Evolutionary conservation across 202 grass and related monocot species (phyloP).

Genomic region (Saccharum hybrid): DNA sequence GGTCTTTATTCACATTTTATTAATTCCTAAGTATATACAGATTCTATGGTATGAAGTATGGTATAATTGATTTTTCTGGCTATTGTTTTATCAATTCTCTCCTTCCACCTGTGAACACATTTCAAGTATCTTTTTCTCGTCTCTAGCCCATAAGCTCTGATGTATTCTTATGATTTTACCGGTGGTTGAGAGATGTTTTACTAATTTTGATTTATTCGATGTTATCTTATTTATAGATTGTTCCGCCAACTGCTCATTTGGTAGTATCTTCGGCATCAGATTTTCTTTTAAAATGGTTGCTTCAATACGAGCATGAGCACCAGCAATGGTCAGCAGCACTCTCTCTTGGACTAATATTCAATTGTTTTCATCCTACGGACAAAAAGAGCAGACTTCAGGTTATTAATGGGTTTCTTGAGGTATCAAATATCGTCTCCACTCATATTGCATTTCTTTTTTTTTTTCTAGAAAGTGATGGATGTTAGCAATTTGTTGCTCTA

Average conservation of each 20-base stretch:
- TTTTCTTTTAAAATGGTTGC: conserved; percentile 88
- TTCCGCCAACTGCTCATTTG: conserved; percentile 78
- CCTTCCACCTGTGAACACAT: conserved; percentile 20
- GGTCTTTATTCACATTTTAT: conserved; percentile 35
- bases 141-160: neutral
- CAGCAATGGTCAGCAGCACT: conserved; percentile 81
- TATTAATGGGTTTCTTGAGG: conserved; percentile 79
- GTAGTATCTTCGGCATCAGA: conserved; percentile 79
- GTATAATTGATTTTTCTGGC: conserved; percentile 20
- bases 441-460: conserved; percentile 19
- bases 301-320: conserved; percentile 90
- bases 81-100: conserved; percentile 9
- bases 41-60: conserved; percentile 10
- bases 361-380: conserved; percentile 83
- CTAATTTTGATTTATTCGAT: conserved; percentile 34
- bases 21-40: neutral
- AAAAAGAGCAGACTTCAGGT: conserved; percentile 75
- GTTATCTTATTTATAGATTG: conserved; percentile 54
- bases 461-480: conserved; percentile 1
- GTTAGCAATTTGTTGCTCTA: conserved; percentile 3
- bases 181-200: conserved; percentile 25
- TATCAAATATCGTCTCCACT: conserved; percentile 46
- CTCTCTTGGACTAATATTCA: conserved; percentile 79
- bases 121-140: conserved; percentile 16
- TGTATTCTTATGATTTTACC: conserved; percentile 5